Evolutionary conservation across 805 yeast genomes (phyloP).

Genomic region (Candida dajiaensis): DNA sequence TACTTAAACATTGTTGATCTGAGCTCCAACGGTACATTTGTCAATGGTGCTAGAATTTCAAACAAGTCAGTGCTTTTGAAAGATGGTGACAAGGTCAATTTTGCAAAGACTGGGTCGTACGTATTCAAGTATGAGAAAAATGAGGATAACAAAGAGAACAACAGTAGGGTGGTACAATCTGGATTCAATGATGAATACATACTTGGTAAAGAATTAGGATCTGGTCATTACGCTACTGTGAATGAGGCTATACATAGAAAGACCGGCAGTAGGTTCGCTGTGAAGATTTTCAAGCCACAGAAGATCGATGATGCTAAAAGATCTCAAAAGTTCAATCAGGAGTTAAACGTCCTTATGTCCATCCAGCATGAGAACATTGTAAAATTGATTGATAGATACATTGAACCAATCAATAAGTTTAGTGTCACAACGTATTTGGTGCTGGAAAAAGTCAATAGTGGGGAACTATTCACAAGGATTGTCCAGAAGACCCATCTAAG

Average conservation of each 20-base stretch:
- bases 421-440: constrained; percentile 50
- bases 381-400: constrained; percentile 51
- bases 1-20: constrained; percentile 47
- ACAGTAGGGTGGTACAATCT: constrained; percentile 16
- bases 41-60: constrained; percentile 51
- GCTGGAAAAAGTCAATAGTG: constrained; percentile 66
- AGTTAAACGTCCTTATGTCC: constrained; percentile 57
- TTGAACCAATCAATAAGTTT: constrained; percentile 44
- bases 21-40: constrained; percentile 58
- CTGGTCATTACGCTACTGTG: constrained; percentile 81
- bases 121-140: constrained; percentile 37
- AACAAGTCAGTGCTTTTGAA: constrained; percentile 35
- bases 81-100: constrained; percentile 57
- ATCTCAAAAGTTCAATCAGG: constrained; percentile 49
- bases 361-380: constrained; percentile 70
- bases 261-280: constrained; percentile 61
- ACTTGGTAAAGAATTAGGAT: constrained; percentile 54
- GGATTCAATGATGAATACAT: constrained; percentile 47
- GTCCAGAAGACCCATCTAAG: constrained; percentile 56
- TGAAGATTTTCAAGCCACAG: constrained; percentile 65
- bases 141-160: constrained; percentile 10
- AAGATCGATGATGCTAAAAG: constrained; percentile 34
- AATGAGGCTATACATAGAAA: constrained; percentile 56
- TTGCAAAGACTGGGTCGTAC: constrained; percentile 49
- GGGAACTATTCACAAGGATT: constrained; percentile 70